These are phyloP conservation scores for Veloboletus limbatus DNA, from an alignment of 1,284 basidiomycete species.

Conservation along the genomic window DNA sequence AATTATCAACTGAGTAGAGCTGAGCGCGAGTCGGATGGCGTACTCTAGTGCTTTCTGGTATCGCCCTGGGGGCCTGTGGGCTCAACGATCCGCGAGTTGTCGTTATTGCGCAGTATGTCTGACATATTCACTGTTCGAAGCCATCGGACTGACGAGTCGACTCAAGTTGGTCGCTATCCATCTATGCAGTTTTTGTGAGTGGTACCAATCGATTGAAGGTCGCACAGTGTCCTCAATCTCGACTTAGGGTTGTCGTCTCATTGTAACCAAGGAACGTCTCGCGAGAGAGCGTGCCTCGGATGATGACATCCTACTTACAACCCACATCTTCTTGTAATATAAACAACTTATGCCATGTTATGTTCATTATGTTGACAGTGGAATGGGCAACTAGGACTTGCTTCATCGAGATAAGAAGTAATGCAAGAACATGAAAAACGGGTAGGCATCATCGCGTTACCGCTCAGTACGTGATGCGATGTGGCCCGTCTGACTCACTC, in stretches of 20 bases:
- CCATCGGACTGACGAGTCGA: background rate
- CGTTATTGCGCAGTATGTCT: constrained; percentile 11
- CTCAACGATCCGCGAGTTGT: constrained; percentile 6
- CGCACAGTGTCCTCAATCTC: background rate
- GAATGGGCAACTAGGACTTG: background rate
- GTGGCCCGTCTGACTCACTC: too few relatives aligned
- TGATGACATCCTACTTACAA: constrained; percentile 16
- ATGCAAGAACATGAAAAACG: background rate
- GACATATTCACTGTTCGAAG: background rate
- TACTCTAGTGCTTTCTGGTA: constrained; percentile 7
- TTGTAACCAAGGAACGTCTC: constrained; percentile 21
- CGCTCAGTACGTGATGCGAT: too few relatives aligned
- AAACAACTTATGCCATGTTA: background rate
- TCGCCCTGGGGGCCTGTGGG: background rate
- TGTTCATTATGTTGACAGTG: background rate
- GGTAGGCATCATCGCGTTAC: background rate
- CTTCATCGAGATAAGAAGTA: background rate
- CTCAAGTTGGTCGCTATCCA: constrained; percentile 13
- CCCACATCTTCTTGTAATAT: constrained; percentile 10
- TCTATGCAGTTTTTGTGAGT: constrained; percentile 17
- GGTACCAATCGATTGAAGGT: background rate
- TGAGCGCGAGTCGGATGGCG: background rate
- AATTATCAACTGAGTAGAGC: background rate
- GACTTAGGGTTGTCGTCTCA: constrained; percentile 17
- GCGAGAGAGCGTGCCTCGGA: constrained; percentile 1